Conservation (phyloP, 768 basidiomycete genomes). For the Mycena indigotica region DNA sequence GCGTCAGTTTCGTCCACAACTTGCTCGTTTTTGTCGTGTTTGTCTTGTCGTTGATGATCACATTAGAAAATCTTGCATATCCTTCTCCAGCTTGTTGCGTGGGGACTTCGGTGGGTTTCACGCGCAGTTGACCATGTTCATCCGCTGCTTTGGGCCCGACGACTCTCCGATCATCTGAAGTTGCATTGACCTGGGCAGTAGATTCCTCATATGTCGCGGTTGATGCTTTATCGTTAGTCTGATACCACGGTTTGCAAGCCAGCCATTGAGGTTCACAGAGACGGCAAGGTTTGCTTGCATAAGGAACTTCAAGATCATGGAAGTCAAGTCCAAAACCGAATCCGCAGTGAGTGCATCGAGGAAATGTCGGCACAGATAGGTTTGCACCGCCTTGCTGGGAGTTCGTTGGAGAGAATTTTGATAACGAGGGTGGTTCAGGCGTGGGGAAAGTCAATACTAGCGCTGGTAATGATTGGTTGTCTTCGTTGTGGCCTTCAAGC, state of each 20-base stretch:
- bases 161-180: constrained; percentile 9
- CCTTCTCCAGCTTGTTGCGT: constrained; percentile 2
- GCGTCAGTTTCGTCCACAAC: constrained; percentile 18
- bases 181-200: constrained; percentile 10
- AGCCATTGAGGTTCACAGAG: constrained; percentile 25
- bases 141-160: constrained; percentile 14
- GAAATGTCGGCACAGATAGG: constrained; percentile 18
- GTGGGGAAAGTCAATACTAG: constrained; percentile 37
- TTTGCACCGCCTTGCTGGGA: constrained; percentile 1
- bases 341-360: constrained; percentile 23
- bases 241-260: constrained; percentile 25
- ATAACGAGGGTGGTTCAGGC: constrained; percentile 31
- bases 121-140: constrained; percentile 11
- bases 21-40: constrained; percentile 8
- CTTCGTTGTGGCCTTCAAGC: constrained; percentile 7
- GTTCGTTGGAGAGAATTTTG: constrained; percentile 14
- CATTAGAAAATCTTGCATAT: constrained; percentile 21
- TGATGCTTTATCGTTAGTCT: constrained; percentile 1
- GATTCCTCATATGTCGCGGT: background rate
- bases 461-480: constrained; percentile 26
- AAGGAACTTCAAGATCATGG: constrained; percentile 16
- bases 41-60: constrained; percentile 18
- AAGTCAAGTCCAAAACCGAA: constrained; percentile 22
- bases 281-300: constrained; percentile 15
- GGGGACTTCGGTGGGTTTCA: background rate